phyloP scores from a whole-genome alignment of 2,329 filamentous ascomycete genomes.

The Mycogone perniciosa region DNA sequence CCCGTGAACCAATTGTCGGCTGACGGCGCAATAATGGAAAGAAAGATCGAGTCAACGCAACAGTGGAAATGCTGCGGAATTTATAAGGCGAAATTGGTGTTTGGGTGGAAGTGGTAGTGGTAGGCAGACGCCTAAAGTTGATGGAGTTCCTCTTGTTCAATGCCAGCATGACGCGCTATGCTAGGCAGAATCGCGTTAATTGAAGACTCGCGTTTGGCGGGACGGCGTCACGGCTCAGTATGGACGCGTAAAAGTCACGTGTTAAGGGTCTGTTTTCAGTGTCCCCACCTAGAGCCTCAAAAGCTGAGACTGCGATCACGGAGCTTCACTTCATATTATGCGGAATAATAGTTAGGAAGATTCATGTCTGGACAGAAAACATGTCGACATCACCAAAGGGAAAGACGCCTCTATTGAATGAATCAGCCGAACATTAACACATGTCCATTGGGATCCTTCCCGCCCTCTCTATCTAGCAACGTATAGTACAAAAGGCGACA shows the following conservation, averaged over 20 bases:
- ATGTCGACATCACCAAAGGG: background rate
- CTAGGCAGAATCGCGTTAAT: constrained; percentile 37
- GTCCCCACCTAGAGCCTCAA: too few relatives aligned
- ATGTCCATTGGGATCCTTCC: constrained; percentile 14
- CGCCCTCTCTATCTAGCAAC: constrained; percentile 19
- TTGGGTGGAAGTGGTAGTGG: background rate
- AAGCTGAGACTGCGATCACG: background rate
- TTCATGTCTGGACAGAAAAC: background rate
- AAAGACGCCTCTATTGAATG: background rate
- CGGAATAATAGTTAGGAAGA: constrained; percentile 1
- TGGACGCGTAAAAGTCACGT: too few relatives aligned
- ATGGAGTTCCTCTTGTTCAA: background rate
- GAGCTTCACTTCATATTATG: background rate
- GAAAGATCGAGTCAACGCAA: constrained; percentile 13
- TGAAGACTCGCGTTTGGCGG: constrained; percentile 9
- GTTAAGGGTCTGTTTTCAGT: too few relatives aligned
- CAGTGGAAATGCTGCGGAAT: constrained; percentile 12
- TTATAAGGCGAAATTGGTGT: constrained; percentile 14
- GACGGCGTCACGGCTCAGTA: too few relatives aligned
- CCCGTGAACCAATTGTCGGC: background rate
- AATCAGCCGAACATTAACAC: constrained; percentile 6
- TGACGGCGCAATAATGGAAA: constrained; percentile 10
- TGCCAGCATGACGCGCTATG: constrained; percentile 29
- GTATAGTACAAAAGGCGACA: constrained; percentile 23
- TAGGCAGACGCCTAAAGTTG: constrained; percentile 2